Conservation (phyloP, 1,284 basidiomycete species). For the Ustilago tritici region DNA sequence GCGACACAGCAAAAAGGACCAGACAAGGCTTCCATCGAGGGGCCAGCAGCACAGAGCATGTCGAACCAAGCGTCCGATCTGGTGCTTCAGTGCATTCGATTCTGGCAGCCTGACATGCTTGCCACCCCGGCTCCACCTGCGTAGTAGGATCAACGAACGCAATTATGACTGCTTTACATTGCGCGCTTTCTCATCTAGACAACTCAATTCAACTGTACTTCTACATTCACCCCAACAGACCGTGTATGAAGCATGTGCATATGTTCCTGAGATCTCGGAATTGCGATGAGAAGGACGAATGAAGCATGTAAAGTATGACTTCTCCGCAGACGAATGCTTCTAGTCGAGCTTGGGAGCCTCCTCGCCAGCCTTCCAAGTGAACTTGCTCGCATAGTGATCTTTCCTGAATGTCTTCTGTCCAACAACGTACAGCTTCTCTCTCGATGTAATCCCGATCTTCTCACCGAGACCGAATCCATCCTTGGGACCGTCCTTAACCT, state of each 20-base stretch:
- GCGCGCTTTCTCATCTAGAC: not conserved
- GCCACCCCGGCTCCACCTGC: not conserved
- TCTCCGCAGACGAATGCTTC: not conserved
- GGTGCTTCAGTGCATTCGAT: conserved; percentile 34
- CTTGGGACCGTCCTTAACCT: conserved; percentile 20
- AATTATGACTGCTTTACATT: not conserved
- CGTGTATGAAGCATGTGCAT: not conserved
- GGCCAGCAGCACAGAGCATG: conserved; percentile 4
- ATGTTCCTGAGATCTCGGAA: not conserved
- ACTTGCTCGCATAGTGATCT: conserved; percentile 62
- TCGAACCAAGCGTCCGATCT: conserved; percentile 25
- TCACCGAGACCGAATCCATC: conserved; percentile 52
- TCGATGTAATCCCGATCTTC: conserved; percentile 51
- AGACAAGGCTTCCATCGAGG: not conserved
- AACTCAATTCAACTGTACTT: not conserved
- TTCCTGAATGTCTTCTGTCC: conserved; percentile 57
- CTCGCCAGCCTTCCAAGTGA: conserved; percentile 63
- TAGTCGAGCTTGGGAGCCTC: conserved; percentile 48
- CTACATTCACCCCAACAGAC: not conserved
- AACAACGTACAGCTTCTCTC: conserved; percentile 64
- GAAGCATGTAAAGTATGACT: not conserved
- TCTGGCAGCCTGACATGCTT: conserved; percentile 37
- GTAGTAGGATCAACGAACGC: not conserved
- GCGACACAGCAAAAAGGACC: not conserved
- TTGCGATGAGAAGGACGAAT: not conserved